phyloP scores from a whole-genome alignment of 2,329 filamentous ascomycete species.

The Fusarium sp. region DNA sequence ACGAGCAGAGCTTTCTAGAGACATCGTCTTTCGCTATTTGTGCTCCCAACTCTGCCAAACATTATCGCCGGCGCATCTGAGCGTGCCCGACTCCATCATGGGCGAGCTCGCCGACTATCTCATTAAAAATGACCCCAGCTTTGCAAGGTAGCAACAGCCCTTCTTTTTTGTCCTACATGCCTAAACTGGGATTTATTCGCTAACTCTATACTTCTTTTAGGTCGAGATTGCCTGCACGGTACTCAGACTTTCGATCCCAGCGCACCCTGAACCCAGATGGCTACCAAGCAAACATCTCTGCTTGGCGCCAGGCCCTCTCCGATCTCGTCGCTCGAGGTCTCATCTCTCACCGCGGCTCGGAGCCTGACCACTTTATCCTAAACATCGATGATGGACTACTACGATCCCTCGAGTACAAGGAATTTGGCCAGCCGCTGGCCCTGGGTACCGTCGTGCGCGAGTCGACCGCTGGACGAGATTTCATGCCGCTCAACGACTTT shows the following conservation, averaged over 20 bases:
- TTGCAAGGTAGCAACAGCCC: slow-evolving; percentile 61
- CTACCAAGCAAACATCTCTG: slow-evolving; percentile 81
- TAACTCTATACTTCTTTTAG: slow-evolving; percentile 55
- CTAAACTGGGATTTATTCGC: neutral
- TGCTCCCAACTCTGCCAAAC: neutral
- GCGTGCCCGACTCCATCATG: slow-evolving; percentile 58
- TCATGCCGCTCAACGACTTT: slow-evolving; percentile 80
- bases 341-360: slow-evolving; percentile 56
- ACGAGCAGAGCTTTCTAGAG: neutral
- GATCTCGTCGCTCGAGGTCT: slow-evolving; percentile 74
- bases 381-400: slow-evolving; percentile 73
- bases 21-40: neutral
- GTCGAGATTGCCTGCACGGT: slow-evolving; percentile 84
- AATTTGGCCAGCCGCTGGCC: slow-evolving; percentile 85
- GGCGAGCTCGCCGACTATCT: slow-evolving; percentile 77
- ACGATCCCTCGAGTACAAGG: slow-evolving; percentile 77
- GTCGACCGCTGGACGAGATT: slow-evolving; percentile 74
- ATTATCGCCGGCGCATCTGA: neutral
- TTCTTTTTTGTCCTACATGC: neutral
- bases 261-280: slow-evolving; percentile 85
- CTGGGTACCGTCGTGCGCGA: slow-evolving; percentile 83
- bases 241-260: slow-evolving; percentile 86
- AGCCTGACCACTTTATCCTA: slow-evolving; percentile 64
- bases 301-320: slow-evolving; percentile 83
- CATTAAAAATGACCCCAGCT: slow-evolving; percentile 70